These are phyloP conservation scores for Artemisia tridentata DNA, from an alignment of 129 eudicot genomes.

Conservation along the genomic window DNA sequence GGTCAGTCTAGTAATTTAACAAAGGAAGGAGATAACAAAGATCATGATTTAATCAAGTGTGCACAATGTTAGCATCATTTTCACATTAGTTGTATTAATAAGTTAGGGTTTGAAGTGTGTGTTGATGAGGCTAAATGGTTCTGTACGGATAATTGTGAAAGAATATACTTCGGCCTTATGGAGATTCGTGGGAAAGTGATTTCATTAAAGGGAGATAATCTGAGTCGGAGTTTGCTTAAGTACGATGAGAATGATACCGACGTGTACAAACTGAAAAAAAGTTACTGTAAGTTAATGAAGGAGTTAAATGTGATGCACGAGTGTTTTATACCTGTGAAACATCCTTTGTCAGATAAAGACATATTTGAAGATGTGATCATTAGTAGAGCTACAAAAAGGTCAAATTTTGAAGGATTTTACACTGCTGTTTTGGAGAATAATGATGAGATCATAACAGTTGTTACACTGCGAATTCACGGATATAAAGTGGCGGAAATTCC, in stretches of 20 bases:
- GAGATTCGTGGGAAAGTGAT: constrained; percentile 26
- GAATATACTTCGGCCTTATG: too few relatives aligned
- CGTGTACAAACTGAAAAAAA: constrained; percentile 38
- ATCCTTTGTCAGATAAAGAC: too few relatives aligned
- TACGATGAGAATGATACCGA: constrained; percentile 27
- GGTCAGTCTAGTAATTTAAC: constrained; percentile 23
- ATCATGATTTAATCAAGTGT: constrained; percentile 40
- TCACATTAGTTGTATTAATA: neutral
- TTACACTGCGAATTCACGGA: too few relatives aligned
- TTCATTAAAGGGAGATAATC: constrained; percentile 51
- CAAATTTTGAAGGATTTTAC: too few relatives aligned
- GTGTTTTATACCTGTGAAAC: too few relatives aligned
- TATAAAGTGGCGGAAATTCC: too few relatives aligned
- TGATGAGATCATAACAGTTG: too few relatives aligned
- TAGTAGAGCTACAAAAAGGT: too few relatives aligned
- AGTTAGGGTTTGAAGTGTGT: neutral
- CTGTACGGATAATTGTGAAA: constrained; percentile 14
- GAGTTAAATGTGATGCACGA: constrained; percentile 73
- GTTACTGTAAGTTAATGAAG: constrained; percentile 61
- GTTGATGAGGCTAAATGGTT: constrained; percentile 12
- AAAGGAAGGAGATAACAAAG: constrained; percentile 27
- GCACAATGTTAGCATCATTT: constrained; percentile 57
- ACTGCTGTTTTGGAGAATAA: too few relatives aligned
- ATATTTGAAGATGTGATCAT: too few relatives aligned
- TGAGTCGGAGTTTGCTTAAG: constrained; percentile 73